These are phyloP conservation scores for Neonectria faginata DNA, from an alignment of 2,329 filamentous ascomycete species.

Conservation along the genomic window DNA sequence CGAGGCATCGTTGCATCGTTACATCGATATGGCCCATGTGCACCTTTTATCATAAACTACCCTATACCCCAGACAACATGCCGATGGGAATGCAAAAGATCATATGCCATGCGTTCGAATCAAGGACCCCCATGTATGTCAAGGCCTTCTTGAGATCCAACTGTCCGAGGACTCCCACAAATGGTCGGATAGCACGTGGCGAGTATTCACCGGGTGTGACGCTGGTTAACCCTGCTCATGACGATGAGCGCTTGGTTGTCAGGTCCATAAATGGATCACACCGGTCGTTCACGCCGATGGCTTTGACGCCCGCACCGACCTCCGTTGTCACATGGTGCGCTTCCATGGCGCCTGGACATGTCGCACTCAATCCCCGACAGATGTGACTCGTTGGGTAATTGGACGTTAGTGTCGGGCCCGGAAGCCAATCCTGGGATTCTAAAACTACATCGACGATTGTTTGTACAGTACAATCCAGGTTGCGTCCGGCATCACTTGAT, in stretches of 20 bases:
- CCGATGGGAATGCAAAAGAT: slow-evolving; percentile 16
- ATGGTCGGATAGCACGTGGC: slow-evolving; percentile 26
- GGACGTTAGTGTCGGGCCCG: slow-evolving; percentile 27
- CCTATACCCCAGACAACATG: slow-evolving; percentile 20
- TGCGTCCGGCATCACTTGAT: slow-evolving; percentile 25
- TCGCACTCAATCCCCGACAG: slow-evolving; percentile 15
- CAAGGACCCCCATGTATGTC: slow-evolving; percentile 38
- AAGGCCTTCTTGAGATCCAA: slow-evolving; percentile 27
- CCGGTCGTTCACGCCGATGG: not conserved
- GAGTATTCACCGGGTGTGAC: slow-evolving; percentile 12
- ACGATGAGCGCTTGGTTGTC: not conserved
- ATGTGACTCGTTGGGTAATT: slow-evolving; percentile 27
- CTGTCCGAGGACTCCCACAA: slow-evolving; percentile 1
- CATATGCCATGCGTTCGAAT: slow-evolving; percentile 15
- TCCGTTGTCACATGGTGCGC: slow-evolving; percentile 9
- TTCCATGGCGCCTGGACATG: slow-evolving; percentile 7
- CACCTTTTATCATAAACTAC: slow-evolving; percentile 22
- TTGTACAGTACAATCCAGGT: slow-evolving; percentile 45
- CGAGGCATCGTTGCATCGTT: slow-evolving; percentile 28
- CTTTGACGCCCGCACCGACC: slow-evolving; percentile 15
- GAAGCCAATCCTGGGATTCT: slow-evolving; percentile 36
- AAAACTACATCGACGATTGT: slow-evolving; percentile 46
- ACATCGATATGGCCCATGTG: slow-evolving; percentile 2
- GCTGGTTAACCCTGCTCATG: slow-evolving; percentile 7
- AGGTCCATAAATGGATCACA: not conserved